These are phyloP conservation scores for Cryptococcus sp. DNA, from an alignment of 1,284 basidiomycete genomes.

Conservation along the genomic window DNA sequence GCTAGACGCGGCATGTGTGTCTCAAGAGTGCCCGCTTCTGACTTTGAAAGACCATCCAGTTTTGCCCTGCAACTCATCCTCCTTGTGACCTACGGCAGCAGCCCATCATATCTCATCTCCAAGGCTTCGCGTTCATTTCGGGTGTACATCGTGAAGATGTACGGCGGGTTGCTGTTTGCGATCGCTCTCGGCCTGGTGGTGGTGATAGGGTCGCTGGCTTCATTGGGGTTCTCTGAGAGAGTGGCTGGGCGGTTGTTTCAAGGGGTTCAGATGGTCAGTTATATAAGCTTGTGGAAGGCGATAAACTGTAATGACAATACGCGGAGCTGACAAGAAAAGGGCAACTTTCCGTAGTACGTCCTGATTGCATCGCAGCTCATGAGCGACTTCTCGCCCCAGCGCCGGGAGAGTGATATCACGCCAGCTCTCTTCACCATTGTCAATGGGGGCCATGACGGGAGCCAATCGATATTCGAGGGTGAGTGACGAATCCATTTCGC, in stretches of 20 bases:
- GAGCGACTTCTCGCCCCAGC: not conserved
- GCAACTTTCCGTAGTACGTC: constrained; percentile 5
- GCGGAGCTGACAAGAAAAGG: no score
- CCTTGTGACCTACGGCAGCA: not conserved
- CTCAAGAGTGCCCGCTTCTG: no score
- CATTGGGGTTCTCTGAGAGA: constrained; percentile 1
- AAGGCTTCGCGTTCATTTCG: not conserved
- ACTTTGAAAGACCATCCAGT: not conserved
- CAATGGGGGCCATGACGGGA: no score
- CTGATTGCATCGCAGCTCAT: constrained; percentile 1
- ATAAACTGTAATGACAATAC: no score
- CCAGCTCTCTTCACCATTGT: no score
- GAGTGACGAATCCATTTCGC: no score
- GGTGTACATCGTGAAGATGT: not conserved
- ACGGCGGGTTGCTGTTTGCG: not conserved
- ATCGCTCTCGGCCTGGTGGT: not conserved
- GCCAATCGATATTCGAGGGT: no score
- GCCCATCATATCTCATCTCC: not conserved
- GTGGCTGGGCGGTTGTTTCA: not conserved
- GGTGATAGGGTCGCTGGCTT: not conserved
- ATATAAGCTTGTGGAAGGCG: no score
- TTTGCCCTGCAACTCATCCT: not conserved
- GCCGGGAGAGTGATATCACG: no score
- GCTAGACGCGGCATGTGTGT: no score
- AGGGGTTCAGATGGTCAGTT: not conserved